Evolutionary conservation across 225 moss, liverwort and hornwort genomes (phyloP).

Genomic region (Ulota crispa): DNA sequence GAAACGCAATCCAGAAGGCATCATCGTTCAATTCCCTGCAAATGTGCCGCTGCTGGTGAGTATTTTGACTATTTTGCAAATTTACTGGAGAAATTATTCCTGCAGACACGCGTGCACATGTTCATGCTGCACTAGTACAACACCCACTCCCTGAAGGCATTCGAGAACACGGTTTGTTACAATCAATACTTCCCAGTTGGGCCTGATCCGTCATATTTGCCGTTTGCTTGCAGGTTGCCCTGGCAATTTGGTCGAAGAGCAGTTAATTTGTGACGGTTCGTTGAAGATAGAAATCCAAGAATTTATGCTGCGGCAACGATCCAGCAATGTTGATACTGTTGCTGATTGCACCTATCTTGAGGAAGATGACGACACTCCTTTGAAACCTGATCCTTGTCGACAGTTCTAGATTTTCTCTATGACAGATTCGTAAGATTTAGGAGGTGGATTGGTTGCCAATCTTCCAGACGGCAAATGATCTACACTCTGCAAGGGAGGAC

Average conservation of each 20-base stretch:
- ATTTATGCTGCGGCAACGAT: slow-evolving; percentile 48
- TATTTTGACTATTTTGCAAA: background rate
- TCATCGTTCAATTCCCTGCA: slow-evolving; percentile 24
- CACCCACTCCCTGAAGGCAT: background rate
- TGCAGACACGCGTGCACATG: background rate
- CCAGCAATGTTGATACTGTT: slow-evolving; percentile 47
- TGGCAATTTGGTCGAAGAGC: slow-evolving; percentile 41
- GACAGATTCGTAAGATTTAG: background rate
- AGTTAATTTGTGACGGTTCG: slow-evolving; percentile 46
- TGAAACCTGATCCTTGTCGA: slow-evolving; percentile 17
- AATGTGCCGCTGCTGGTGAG: slow-evolving; percentile 61
- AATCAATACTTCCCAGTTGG: background rate
- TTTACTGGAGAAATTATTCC: background rate
- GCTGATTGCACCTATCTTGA: slow-evolving; percentile 58
- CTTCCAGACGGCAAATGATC: background rate
- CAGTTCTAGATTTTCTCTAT: slow-evolving; percentile 1
- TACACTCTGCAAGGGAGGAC: background rate
- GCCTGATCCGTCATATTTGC: slow-evolving; percentile 6
- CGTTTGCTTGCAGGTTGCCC: slow-evolving; percentile 42
- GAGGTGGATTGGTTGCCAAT: background rate
- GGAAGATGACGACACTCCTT: slow-evolving; percentile 51
- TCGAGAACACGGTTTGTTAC: background rate
- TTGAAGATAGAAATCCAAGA: slow-evolving; percentile 54
- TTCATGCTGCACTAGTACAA: background rate
- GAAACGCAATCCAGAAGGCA: slow-evolving; percentile 24